These are phyloP conservation scores for Aphanomyces cochlioides DNA, from an alignment of 352 stramenopile genomes.

Conservation along the genomic window DNA sequence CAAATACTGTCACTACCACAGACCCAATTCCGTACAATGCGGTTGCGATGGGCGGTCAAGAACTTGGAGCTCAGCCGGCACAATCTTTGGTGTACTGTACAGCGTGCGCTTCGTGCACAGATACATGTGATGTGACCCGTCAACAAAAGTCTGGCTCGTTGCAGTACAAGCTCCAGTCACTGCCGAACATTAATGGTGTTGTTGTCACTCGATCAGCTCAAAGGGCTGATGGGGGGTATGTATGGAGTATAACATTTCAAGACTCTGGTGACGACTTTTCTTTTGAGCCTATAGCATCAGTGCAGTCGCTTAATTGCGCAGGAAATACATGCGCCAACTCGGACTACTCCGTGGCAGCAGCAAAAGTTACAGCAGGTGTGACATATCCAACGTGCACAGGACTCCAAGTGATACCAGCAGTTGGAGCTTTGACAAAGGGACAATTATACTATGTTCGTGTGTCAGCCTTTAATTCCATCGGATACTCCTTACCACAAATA, in stretches of 20 bases:
- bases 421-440: constrained; percentile 76
- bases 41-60: constrained; percentile 75
- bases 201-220: constrained; percentile 51
- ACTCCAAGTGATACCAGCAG: constrained; percentile 65
- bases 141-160: constrained; percentile 60
- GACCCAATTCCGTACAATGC: constrained; percentile 92
- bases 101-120: constrained; percentile 41
- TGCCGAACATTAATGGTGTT: constrained; percentile 55
- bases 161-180: constrained; percentile 62
- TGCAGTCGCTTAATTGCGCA: constrained; percentile 35
- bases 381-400: constrained; percentile 74
- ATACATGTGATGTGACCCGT: constrained; percentile 38
- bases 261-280: constrained; percentile 80
- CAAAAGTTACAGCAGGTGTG: constrained; percentile 64
- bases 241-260: constrained; percentile 89
- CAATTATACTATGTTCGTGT: constrained; percentile 92
- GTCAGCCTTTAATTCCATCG: constrained; percentile 93
- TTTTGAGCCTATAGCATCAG: constrained; percentile 38
- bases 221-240: constrained; percentile 44
- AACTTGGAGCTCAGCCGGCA: constrained; percentile 49
- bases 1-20: constrained; percentile 44
- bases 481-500: constrained; percentile 75
- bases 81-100: constrained; percentile 64
- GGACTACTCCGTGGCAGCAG: constrained; percentile 46
- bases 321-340: constrained; percentile 32